phyloP scores from a whole-genome alignment of 306 rosid species.

The Rosa multiflora region DNA sequence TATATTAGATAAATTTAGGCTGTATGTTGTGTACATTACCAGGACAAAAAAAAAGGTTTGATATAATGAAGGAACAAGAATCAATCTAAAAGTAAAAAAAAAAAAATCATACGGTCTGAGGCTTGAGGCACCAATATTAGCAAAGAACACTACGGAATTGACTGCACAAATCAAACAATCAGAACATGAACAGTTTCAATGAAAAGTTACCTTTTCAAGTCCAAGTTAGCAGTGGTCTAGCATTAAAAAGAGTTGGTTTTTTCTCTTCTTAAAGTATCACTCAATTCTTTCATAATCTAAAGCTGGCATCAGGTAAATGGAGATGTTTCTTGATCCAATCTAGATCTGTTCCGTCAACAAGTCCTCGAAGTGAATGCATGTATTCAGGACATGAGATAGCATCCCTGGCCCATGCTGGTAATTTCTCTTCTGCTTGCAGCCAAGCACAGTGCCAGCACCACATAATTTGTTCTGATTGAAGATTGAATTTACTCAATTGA shows the following conservation, averaged over 20 bases:
- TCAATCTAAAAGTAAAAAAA: neutral
- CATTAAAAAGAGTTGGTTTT: neutral
- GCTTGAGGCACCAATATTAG: neutral
- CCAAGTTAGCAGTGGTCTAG: neutral
- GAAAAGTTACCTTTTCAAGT: neutral
- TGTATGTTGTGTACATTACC: neutral
- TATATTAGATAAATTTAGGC: neutral
- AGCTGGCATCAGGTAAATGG: neutral
- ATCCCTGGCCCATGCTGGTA: neutral
- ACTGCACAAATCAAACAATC: neutral
- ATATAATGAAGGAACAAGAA: neutral
- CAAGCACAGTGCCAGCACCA: neutral
- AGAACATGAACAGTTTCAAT: neutral
- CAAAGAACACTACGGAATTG: neutral
- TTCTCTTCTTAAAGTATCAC: neutral
- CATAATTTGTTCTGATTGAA: neutral
- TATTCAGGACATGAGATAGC: neutral
- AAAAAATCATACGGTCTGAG: neutral
- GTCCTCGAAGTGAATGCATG: neutral
- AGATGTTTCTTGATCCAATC: neutral
- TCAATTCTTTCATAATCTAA: neutral
- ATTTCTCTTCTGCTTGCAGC: neutral
- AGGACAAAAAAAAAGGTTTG: neutral
- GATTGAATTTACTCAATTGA: neutral
- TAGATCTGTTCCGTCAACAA: neutral